Evolutionary conservation across 257 asterid species (phyloP), one percentile per base, ranked within the genome.

Genomic region (Eucommia ulmoides): DNA sequence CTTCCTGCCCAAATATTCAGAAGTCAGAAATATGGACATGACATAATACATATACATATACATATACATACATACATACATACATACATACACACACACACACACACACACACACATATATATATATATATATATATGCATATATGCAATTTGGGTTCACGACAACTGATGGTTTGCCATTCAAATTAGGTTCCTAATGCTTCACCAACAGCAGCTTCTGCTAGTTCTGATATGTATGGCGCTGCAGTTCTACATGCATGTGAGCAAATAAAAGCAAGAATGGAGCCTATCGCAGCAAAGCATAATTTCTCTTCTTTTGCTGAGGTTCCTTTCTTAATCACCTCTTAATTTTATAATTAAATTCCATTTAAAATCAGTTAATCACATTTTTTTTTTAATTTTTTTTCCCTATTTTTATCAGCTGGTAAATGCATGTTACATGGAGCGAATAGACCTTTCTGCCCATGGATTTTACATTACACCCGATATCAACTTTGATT

Each of bases 191-290:
- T 89, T 41, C 97, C 97, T 20, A 89, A 89, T 80, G 80, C 97
- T 23, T 85, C 97, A 8, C 96, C 97, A 20, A 89, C 97, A 7
- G 97, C 97, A 53, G 97, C 97, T 71, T 89, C 97, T 65, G 97
- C 97, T 47, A 89, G 97, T 70, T 89, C 97, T 53, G 97, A 89
- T 71, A 54, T 78, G 54, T 89, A 89, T 62, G 97, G 97, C 45
- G 96, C 96, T 5, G 97, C 97, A 57, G 97, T 89, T 66, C 64
- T 89, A 54, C 94, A 85, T 69, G 97, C 97, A 18, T 89, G 97
- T 48, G 87, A 85, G 59, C 96, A 89, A 73, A 76, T 89, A 62
- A 89, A 82, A 73, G 83, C 91, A 55, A 75, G 96, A 50, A 82
- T 89, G 94, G 76, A 80, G 69, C 83, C 94, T 41, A 51, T 85